Evolutionary conservation across 225 moss, liverwort and hornwort species (phyloP), one percentile per base, ranked within the genome.

Genomic region (Anthoceros angustus): DNA sequence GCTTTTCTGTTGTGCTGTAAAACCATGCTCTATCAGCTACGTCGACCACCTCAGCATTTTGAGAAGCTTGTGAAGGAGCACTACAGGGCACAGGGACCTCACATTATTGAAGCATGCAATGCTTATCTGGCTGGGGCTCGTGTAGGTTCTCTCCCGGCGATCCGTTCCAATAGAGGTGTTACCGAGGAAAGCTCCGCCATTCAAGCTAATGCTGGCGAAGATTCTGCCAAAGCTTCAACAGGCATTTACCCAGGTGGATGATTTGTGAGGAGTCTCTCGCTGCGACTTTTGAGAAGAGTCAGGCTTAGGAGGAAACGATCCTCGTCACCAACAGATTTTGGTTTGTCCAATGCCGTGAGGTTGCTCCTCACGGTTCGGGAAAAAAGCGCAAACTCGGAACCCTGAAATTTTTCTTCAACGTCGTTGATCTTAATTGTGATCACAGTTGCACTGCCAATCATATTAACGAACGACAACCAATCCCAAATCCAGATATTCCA

Each of bases 1-100:
- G 82, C 98, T 9, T 98, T 98, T 69, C 72, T 98, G 68, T 80
- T 98, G 64, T 98, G 92, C 39, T 89, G 89, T 86, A 98, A 98
- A 74, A 87, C 98, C 25, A 98, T 89, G 89, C 74, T 98, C 23
- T 98, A 92, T 75, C 88, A 89, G 68, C 84, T 98, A 40, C 84
- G 88, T 66, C 85, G 89, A 74, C 89, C 92, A 64, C 87, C 84
- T 23, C 95, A 95, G 90, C 92, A 98, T 73, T 87, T 89, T 38
- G 87, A 92, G 74, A 71, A 82, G 61, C 79, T 98, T 45, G 86
- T 92, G 62, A 70, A 83, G 61, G 77, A 87, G 43, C 92, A 89
- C 68, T 98, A 89, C 70, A 72, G 75, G 70, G 75, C 83, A 3
- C 78, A 76, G 67, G 92, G 98, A 43, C 78, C 77, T 62, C 62